phyloP scores from a whole-genome alignment of 2,329 filamentous ascomycete species.

The Coleophoma crateriformis region DNA sequence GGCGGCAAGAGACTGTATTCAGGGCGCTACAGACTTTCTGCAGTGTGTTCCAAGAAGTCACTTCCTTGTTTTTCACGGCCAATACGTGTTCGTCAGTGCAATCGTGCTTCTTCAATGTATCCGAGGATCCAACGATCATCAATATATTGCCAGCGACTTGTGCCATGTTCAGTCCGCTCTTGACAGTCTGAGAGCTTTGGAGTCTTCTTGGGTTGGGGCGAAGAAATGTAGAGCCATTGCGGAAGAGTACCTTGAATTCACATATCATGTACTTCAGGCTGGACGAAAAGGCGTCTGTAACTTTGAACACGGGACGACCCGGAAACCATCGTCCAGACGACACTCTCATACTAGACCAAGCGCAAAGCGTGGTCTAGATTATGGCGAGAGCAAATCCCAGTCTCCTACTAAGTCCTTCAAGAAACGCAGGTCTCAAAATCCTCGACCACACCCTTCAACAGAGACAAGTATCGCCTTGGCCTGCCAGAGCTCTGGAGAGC shows the following conservation, averaged over 20 bases:
- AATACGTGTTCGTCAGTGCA: not conserved
- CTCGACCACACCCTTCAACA: too few species aligned
- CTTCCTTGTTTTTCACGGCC: not conserved
- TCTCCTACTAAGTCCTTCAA: too few species aligned
- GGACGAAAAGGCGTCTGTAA: not conserved
- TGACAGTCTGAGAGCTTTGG: not conserved
- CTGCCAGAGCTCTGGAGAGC: too few species aligned
- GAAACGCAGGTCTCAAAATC: too few species aligned
- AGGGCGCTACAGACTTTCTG: not conserved
- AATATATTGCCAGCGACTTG: not conserved
- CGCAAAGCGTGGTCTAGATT: too few species aligned
- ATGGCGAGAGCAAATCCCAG: too few species aligned
- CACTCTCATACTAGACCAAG: too few species aligned
- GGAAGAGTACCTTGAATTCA: constrained; percentile 1
- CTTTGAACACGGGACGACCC: not conserved
- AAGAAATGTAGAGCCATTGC: not conserved
- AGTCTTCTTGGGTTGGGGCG: not conserved
- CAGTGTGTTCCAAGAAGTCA: not conserved
- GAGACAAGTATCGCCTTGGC: too few species aligned
- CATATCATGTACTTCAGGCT: not conserved
- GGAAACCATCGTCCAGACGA: too few species aligned
- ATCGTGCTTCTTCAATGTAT: constrained; percentile 1
- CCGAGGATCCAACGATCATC: not conserved
- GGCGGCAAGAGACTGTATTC: not conserved
- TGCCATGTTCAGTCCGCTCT: not conserved